Base-by-base conservation (phyloP, 1,284 basidiomycete genomes). In the Microbotryum intermedium region DNA sequence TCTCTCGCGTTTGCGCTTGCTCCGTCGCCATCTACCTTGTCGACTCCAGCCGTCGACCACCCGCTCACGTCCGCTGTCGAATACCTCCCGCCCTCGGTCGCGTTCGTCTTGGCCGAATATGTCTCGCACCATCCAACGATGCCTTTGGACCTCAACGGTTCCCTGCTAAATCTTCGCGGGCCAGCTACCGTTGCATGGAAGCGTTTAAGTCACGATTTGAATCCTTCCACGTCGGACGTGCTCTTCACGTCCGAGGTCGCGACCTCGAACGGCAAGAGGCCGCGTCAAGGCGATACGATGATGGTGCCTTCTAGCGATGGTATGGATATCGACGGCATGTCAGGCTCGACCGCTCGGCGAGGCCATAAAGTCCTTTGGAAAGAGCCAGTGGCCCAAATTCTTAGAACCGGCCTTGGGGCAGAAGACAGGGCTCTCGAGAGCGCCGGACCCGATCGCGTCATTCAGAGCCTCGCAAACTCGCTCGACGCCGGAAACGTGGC, bases 281-380 rank as follows among this genome's bases (percentile, higher is more conserved):
- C 57, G 2, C 34, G 45, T 2, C 29, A 58, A 4, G 59, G 53
- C 30, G 56, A 57, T 1, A 1, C 13, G 7, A 54, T 11, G 1
- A 28, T 18, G 7, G 43, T 50, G 6, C 51, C 61, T 2, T 52
- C 57, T 29, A 62, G 60, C 46, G 64, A 62, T 29, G 54, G 57
- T 4, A 56, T 55, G 58, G 63, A 60, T 9, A 21, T 50, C 16
- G 63, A 65, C 26, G 60, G 56, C 1, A 26, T 23, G 16, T 47
- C 55, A 8, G 30, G 34, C 2, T 29, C 55, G 29, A 54, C 50
- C 9, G 53, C 50, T 1, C 50, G 28, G 18, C 26, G 43, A 42
- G 25, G 60, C 28, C 25, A 30, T 7, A 53, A 49, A 8, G 50
- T 49, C 3, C 49, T 50, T 9, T 62, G 58, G 58, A 57, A 46